These are phyloP conservation scores for Inga laurina DNA, from an alignment of 306 rosid species.

Conservation along the genomic window DNA sequence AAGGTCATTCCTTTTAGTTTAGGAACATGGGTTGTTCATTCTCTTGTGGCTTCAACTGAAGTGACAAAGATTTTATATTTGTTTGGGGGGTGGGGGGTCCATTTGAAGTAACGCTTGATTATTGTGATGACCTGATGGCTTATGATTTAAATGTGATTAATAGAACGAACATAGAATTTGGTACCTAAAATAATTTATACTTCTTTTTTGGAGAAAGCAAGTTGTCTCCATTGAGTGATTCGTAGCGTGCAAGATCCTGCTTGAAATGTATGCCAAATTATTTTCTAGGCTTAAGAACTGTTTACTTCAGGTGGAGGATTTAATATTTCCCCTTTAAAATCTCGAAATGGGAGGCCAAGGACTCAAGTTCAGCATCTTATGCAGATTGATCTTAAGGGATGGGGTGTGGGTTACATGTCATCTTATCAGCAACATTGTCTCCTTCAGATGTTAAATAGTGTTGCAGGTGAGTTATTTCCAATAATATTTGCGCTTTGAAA, in stretches of 20 bases:
- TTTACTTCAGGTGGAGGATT: constrained; percentile 86
- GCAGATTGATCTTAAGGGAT: constrained; percentile 98
- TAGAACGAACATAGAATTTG: background rate
- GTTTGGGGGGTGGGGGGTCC: background rate
- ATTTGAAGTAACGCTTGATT: constrained; percentile 14
- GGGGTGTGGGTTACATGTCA: constrained; percentile 94
- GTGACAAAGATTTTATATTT: background rate
- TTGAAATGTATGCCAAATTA: constrained; percentile 19
- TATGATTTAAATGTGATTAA: background rate
- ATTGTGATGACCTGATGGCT: background rate
- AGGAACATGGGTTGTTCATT: background rate
- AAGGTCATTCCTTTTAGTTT: background rate
- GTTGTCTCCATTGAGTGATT: background rate
- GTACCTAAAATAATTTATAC: background rate
- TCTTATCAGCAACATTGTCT: constrained; percentile 98
- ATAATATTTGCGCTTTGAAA: background rate
- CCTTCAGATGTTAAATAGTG: constrained; percentile 92
- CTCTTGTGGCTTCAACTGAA: background rate
- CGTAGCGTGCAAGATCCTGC: constrained; percentile 21
- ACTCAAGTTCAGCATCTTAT: constrained; percentile 99
- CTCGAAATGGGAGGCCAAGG: constrained; percentile 94
- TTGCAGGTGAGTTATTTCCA: constrained; percentile 72
- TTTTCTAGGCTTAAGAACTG: constrained; percentile 24
- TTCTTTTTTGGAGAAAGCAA: background rate
- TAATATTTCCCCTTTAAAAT: constrained; percentile 88